Evolutionary conservation across 2,329 filamentous ascomycete species (phyloP), one percentile per base, ranked within the genome.

Genomic region (Ophiostoma sp.): DNA sequence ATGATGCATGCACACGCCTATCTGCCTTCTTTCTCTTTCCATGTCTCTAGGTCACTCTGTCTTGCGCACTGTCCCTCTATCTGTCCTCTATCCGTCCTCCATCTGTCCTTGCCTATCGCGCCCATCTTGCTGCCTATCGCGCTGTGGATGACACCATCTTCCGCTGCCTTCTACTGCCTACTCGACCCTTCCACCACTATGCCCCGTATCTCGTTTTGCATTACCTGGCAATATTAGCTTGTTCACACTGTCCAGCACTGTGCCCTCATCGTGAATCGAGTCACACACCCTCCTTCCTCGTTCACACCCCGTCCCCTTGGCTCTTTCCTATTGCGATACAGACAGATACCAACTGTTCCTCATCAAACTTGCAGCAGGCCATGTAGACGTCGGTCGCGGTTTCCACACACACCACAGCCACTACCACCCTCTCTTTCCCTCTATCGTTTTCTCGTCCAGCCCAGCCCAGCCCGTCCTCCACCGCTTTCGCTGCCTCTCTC

Each of bases 131-230:
- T 44, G 65, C 55, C 64, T 71, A 49, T 14, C 47, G 11, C 42
- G 42, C 11, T 7, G 42, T 44, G 7, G 27, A 40, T 38, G 55
- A 60, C 55, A 38, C 55, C 27, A 60, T 63, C 27, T 27, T 71
- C 69, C 47, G 58, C 47, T 41, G 66, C 11, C 44, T 72, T 70
- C 70, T 64, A 72, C 42, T 62, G 12, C 67, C 63, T 69, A 16
- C 66, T 55, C 11, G 64, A 16, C 16, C 12, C 41, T 69, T 69
- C 69, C 12, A 27, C 27, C 27, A 11, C 16, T 62, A 36, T 63
- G 38, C 8, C 16, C 40, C 2, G 60, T 60, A 63, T 16, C 40
- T 44, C 16, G 16, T 40, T 41, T 41, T 41, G 9, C 16, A 27
- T 2, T 27, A 27, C 27, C 27, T 27, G 27, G 27, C 60, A 42